phyloP scores from a whole-genome alignment of 306 rosid genomes.

The Fragaria iinumae region DNA sequence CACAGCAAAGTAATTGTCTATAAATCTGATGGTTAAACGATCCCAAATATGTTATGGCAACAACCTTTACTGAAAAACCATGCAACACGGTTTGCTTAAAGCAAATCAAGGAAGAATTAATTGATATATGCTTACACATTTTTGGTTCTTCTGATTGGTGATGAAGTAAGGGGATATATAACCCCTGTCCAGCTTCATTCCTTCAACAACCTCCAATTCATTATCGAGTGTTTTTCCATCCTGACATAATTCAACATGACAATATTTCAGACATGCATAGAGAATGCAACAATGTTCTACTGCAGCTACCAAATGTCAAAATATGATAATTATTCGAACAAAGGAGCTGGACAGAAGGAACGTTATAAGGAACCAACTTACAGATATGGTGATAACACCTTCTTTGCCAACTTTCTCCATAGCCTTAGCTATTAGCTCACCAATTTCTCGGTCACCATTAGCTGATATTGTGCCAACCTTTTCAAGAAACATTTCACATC shows the following conservation, averaged over 20 bases:
- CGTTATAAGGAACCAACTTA: conserved; percentile 24
- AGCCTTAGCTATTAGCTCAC: conserved; percentile 56
- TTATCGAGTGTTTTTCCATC: conserved; percentile 87
- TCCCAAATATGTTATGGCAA: neutral
- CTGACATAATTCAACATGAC: conserved; percentile 37
- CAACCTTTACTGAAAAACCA: neutral
- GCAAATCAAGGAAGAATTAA: neutral
- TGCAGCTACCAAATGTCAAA: neutral
- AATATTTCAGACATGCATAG: neutral
- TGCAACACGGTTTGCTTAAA: neutral
- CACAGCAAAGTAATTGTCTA: neutral
- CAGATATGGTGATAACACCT: conserved; percentile 49
- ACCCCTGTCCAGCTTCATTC: conserved; percentile 98
- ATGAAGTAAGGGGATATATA: conserved; percentile 90
- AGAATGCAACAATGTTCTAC: neutral
- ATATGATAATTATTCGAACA: neutral
- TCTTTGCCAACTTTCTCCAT: conserved; percentile 64
- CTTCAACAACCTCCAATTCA: conserved; percentile 96
- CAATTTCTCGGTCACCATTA: conserved; percentile 57
- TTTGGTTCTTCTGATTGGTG: conserved; percentile 87
- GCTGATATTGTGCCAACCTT: conserved; percentile 64
- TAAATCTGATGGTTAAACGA: neutral
- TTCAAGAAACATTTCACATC: neutral
- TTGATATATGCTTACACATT: conserved; percentile 66
- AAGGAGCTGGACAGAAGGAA: neutral